These are phyloP conservation scores for Quercus mongolica DNA, from an alignment of 306 rosid genomes.

Conservation along the genomic window DNA sequence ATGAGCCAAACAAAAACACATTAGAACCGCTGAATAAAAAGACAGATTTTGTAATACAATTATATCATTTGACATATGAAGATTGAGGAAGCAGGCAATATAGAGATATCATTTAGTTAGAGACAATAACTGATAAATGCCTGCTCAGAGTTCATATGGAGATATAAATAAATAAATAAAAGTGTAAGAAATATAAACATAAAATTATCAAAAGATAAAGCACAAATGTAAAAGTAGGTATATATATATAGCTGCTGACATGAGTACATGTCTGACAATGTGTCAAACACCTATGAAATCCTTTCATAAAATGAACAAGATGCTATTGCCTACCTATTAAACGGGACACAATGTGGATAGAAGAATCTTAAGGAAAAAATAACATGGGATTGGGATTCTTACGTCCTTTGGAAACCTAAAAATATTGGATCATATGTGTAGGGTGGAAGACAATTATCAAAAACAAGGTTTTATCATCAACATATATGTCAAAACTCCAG, in stretches of 20 bases:
- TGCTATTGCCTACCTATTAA: no score
- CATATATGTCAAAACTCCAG: no score
- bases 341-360: no score
- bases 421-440: no score
- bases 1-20: slow-evolving; percentile 28
- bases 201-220: not conserved
- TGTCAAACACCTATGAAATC: not conserved
- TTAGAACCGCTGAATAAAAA: slow-evolving; percentile 11
- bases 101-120: not conserved
- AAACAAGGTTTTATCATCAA: no score
- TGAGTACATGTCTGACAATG: not conserved
- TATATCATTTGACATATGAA: not conserved
- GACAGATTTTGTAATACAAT: not conserved
- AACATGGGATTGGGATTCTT: no score
- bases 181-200: not conserved
- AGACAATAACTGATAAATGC: not conserved
- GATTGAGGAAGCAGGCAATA: not conserved
- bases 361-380: no score
- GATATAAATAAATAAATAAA: not conserved
- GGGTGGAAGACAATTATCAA: no score
- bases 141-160: not conserved
- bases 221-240: not conserved
- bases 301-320: not conserved
- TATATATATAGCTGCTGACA: not conserved
- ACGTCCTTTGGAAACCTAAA: no score